Percentiles rank a stretch among this genome's conserved stretches.
Conservation (phyloP, 2,329 filamentous ascomycete genomes). For the Penicillium sp. region DNA sequence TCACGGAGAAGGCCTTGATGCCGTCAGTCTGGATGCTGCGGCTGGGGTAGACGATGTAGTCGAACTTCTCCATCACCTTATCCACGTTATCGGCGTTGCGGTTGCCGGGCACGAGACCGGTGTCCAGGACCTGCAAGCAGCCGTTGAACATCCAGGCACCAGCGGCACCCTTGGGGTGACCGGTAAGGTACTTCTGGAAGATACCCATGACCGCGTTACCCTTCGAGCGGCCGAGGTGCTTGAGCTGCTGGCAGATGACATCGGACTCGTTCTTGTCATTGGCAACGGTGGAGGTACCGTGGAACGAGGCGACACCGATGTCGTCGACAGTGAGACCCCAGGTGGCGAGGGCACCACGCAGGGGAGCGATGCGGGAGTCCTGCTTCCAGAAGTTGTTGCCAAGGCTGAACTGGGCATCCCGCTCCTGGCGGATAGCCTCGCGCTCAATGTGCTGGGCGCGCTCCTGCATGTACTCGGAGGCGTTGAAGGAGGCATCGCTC, state of each 20-base stretch:
- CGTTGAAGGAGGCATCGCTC: conserved; percentile 69
- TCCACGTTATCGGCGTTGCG: conserved; percentile 98
- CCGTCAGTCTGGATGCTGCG: conserved; percentile 95
- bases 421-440: conserved; percentile 86
- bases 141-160: conserved; percentile 99
- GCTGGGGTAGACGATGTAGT: conserved; percentile 96
- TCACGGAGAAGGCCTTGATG: conserved; percentile 97
- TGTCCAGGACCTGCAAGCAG: conserved; percentile 91
- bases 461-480: conserved; percentile 82
- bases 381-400: conserved; percentile 99
- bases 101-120: conserved; percentile 91
- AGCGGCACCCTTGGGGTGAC: conserved; percentile 97
- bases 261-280: conserved; percentile 99
- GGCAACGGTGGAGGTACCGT: conserved; percentile 96
- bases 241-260: conserved; percentile 93
- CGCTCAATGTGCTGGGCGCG: conserved; percentile 83
- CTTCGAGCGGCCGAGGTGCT: conserved; percentile 91
- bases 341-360: conserved; percentile 92
- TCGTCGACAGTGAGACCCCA: conserved; percentile 99
- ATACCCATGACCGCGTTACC: conserved; percentile 95
- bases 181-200: conserved; percentile 99
- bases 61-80: conserved; percentile 93
- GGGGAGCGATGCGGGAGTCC: conserved; percentile 87
- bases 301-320: conserved; percentile 93
- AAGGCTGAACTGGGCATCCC: conserved; percentile 86